These are phyloP conservation scores for Inosperma sp. DNA, from an alignment of 768 basidiomycete species.

Conservation along the genomic window DNA sequence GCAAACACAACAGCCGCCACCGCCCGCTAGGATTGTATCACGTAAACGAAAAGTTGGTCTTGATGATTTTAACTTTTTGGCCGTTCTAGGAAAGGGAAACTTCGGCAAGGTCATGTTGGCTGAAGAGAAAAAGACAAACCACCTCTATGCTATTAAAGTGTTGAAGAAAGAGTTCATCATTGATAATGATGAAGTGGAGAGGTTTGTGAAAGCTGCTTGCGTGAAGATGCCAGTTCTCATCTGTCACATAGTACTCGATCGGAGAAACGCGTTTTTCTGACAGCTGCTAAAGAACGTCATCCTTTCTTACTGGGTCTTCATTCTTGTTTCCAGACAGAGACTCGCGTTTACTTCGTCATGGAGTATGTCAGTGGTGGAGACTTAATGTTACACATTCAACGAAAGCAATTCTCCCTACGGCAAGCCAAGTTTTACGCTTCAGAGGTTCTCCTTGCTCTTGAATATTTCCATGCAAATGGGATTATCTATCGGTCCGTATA, in stretches of 20 bases:
- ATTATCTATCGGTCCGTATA: conserved; percentile 88
- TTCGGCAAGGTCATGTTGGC: conserved; percentile 99
- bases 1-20: conserved; percentile 28
- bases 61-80: conserved; percentile 98
- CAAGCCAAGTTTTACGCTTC: conserved; percentile 99
- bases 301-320: conserved; percentile 96
- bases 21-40: conserved; percentile 39
- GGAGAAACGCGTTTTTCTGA: conserved; percentile 96
- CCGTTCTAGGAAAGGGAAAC: conserved; percentile 97
- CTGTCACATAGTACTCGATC: conserved; percentile 75
- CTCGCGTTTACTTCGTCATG: conserved; percentile 99
- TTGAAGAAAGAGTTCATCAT: conserved; percentile 99
- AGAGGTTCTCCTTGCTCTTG: conserved; percentile 90
- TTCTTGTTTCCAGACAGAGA: conserved; percentile 99
- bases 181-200: conserved; percentile 99
- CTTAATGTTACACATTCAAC: conserved; percentile 98
- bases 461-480: conserved; percentile 98
- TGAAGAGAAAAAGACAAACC: conserved; percentile 90
- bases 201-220: conserved; percentile 44
- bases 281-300: conserved; percentile 95
- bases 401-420: conserved; percentile 96
- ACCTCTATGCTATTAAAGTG: conserved; percentile 98
- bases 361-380: conserved; percentile 99
- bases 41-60: conserved; percentile 86
- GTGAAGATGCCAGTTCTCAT: conserved; percentile 1